Evolutionary conservation across 768 basidiomycete genomes (phyloP).

Genomic region (Amanita exitialis): DNA sequence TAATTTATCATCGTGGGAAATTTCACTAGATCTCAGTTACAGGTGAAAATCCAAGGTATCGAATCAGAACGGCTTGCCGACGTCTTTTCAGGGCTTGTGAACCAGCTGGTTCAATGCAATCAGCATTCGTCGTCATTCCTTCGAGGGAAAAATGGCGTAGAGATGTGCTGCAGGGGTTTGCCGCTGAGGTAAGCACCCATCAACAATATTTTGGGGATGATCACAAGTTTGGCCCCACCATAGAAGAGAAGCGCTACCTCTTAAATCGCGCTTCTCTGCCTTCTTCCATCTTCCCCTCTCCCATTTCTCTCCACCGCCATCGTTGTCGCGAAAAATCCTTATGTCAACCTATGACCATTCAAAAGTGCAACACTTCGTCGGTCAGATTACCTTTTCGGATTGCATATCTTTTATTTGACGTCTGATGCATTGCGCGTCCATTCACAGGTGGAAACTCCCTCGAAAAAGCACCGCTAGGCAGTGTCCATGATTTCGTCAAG

Average conservation of each 20-base stretch:
- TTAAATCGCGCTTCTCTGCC: conserved; percentile 1
- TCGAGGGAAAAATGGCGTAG: neutral
- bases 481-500: conserved; percentile 86
- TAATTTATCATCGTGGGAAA: neutral
- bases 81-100: neutral
- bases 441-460: conserved; percentile 85
- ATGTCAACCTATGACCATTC: conserved; percentile 48
- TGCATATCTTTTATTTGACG: conserved; percentile 7
- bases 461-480: conserved; percentile 70
- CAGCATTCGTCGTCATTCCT: conserved; percentile 18
- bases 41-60: neutral
- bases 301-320: conserved; percentile 8
- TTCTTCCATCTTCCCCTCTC: conserved; percentile 16
- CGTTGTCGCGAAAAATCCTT: conserved; percentile 12
- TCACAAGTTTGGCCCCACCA: conserved; percentile 31
- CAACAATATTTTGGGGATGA: conserved; percentile 35
- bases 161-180: neutral
- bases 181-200: conserved; percentile 22
- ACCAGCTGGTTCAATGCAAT: neutral
- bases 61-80: neutral
- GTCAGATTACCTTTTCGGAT: conserved; percentile 16
- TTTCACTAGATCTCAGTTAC: neutral
- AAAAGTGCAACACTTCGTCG: conserved; percentile 45
- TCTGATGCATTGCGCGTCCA: conserved; percentile 6
- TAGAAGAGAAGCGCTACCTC: conserved; percentile 10